These are phyloP conservation scores for Cercophora scortea DNA, from an alignment of 495 filamentous ascomycete species.

Conservation along the genomic window DNA sequence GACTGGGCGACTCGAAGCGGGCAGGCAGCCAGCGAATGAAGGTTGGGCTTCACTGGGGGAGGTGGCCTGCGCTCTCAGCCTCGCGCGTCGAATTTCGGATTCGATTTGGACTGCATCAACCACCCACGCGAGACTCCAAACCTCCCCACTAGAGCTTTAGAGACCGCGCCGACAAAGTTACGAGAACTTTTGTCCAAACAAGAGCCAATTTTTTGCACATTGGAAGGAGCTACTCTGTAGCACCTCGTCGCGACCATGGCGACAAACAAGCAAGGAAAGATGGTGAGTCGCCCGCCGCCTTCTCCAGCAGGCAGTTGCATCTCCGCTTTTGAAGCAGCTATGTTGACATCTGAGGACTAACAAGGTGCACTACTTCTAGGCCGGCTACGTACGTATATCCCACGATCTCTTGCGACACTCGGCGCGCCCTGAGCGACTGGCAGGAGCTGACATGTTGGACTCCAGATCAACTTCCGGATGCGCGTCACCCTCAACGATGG, in stretches of 20 bases:
- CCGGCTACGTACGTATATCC: constrained; percentile 81
- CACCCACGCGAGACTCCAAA: constrained; percentile 5
- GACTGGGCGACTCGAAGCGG: no score
- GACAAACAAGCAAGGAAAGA: constrained; percentile 98
- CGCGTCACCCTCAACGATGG: constrained; percentile 91
- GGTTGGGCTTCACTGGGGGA: no score
- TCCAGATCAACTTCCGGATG: constrained; percentile 98
- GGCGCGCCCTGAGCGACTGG: background rate
- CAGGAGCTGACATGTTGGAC: constrained; percentile 22
- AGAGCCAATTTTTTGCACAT: constrained; percentile 46
- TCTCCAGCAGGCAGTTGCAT: constrained; percentile 4
- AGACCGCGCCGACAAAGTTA: constrained; percentile 8
- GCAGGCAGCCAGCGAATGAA: no score
- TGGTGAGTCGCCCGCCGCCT: constrained; percentile 60
- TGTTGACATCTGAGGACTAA: constrained; percentile 67
- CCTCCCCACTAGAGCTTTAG: constrained; percentile 2
- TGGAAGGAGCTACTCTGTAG: constrained; percentile 54
- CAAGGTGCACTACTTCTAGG: constrained; percentile 52
- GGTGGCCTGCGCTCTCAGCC: constrained; percentile 17
- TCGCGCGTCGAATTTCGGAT: constrained; percentile 20
- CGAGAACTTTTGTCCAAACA: constrained; percentile 8
- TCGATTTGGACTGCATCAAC: constrained; percentile 3
- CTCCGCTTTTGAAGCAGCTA: constrained; percentile 25
- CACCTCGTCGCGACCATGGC: constrained; percentile 59
- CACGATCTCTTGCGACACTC: background rate